These are phyloP conservation scores for Turnera subulata DNA, from an alignment of 345 rosid genomes.

Conservation along the genomic window DNA sequence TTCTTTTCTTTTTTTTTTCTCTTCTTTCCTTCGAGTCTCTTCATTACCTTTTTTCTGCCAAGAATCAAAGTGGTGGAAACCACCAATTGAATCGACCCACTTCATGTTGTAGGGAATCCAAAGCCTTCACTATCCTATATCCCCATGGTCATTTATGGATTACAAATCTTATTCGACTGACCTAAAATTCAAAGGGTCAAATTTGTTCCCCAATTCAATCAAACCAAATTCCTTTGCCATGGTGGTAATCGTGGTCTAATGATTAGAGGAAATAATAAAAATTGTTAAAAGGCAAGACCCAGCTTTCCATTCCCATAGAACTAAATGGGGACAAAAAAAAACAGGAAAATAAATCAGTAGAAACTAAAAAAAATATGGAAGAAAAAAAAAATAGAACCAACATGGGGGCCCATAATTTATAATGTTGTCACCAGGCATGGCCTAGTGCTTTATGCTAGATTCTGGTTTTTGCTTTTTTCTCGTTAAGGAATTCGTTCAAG, in stretches of 20 bases:
- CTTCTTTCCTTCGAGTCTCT: too few species aligned
- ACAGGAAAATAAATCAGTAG: not conserved
- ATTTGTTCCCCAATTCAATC: too few species aligned
- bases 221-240: too few species aligned
- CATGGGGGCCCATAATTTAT: slow-evolving; percentile 13
- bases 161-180: too few species aligned
- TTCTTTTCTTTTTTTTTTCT: too few species aligned
- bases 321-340: not conserved
- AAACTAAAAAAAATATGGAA: slow-evolving; percentile 13
- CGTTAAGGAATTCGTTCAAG: not conserved
- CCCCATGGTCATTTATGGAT: too few species aligned
- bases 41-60: too few species aligned
- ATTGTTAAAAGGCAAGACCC: not conserved
- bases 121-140: too few species aligned
- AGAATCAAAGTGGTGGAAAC: slow-evolving; percentile 1
- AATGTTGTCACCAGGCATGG: slow-evolving; percentile 8
- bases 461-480: not conserved
- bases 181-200: too few species aligned
- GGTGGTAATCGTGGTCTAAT: too few species aligned
- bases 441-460: slow-evolving; percentile 4
- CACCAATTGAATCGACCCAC: too few species aligned
- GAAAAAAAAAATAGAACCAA: slow-evolving; percentile 15
- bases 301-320: not conserved
- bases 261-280: too few species aligned
- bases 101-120: not conserved